These are phyloP conservation scores for Phytophthora quininea DNA, from an alignment of 352 stramenopile species.

Conservation along the genomic window DNA sequence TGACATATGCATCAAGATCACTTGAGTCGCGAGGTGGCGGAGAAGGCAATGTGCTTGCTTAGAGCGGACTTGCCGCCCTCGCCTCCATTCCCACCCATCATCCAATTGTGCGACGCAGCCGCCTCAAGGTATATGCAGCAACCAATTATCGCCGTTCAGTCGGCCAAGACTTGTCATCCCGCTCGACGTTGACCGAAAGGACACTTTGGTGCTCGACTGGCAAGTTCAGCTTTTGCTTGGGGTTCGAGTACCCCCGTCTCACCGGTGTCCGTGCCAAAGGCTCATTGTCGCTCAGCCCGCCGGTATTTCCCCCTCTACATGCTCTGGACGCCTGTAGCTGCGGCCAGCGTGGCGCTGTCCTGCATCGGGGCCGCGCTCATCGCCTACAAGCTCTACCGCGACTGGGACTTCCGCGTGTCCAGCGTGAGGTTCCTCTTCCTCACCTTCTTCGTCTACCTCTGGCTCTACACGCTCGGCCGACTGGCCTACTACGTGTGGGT, in stretches of 20 bases:
- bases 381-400: slow-evolving; percentile 32
- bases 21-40: too few relatives aligned
- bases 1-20: too few relatives aligned
- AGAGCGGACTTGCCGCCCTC: too few relatives aligned
- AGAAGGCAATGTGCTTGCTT: too few relatives aligned
- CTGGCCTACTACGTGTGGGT: neutral
- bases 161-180: neutral
- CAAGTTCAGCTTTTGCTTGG: slow-evolving; percentile 1
- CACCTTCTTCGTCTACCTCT: slow-evolving; percentile 45
- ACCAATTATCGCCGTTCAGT: neutral
- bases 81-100: neutral
- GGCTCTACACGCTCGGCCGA: slow-evolving; percentile 25
- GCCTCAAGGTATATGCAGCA: neutral
- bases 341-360: slow-evolving; percentile 23
- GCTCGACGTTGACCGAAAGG: neutral
- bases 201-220: neutral
- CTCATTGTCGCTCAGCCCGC: neutral
- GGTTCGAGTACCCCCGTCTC: slow-evolving; percentile 2
- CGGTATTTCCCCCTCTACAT: slow-evolving; percentile 17
- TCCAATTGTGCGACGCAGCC: neutral
- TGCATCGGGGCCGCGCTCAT: slow-evolving; percentile 28
- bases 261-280: neutral
- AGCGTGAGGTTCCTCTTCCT: slow-evolving; percentile 45
- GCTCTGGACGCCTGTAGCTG: slow-evolving; percentile 40
- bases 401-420: slow-evolving; percentile 48